Base-by-base conservation (phyloP, 352 stramenopile genomes). In the Globisporangium heterothallicum region DNA sequence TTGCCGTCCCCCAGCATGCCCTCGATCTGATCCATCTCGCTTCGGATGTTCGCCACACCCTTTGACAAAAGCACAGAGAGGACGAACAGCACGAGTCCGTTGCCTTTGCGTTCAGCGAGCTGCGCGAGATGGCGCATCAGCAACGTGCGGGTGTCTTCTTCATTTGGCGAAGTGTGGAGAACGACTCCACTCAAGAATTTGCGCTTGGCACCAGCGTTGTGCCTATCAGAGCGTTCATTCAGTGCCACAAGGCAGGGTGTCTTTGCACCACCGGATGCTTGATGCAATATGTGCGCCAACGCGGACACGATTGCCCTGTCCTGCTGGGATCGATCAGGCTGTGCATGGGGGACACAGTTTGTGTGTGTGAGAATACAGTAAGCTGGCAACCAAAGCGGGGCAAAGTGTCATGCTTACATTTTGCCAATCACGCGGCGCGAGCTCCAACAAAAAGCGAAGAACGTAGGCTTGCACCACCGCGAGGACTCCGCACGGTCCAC, bases 401-500 rank as follows among this genome's bases (percentile, higher is more conserved):
- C n/a, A n/a, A n/a, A n/a, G n/a, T n/a, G n/a, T n/a, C n/a, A n/a
- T n/a, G 69, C 69, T 45, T 66, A 88, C 78, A 40, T 90, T 86
- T 42, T 78, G 72, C 78, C 78, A 92, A 51, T 86, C 62, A 13
- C 53, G 47, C 34, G 58, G 43, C 22, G 51, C 56, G 4, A 61
- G 59, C 18, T 72, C 61, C 14, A 87, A 51, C 13, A 98, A 59
- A 42, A 90, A 84, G 25, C 72, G 68, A 29, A 98, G 60, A 22
- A 97, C 74, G 53, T 96, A 96, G 0, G 81, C 95, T 61, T 98
- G 94, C 0, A 98, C 74, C 6, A 95, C 86, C 10, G 95, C 95
- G 13, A 99, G 74, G 1, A 98, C 90, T 14, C 95, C 95, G 54
- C 95, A 99, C 3, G 95, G 95, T 3, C 95, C 95, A 29, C 95